Base-by-base conservation (phyloP, 306 rosid genomes). In the Oxytropis ochrocephala region DNA sequence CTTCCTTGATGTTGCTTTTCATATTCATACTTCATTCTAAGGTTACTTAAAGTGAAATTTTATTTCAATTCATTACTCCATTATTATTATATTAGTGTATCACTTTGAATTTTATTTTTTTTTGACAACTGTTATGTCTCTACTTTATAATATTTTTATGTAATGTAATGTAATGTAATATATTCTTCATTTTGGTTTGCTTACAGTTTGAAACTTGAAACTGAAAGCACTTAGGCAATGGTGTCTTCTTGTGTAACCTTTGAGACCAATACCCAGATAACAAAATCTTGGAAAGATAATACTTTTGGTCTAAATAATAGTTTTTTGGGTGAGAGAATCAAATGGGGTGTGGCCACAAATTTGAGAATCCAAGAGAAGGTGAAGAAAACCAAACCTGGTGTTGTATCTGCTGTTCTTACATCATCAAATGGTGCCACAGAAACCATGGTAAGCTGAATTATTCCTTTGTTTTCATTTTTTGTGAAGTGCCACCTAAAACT, bases 351-450 rank as follows among this genome's bases (percentile, higher is more conserved):
- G 64, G 69, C 70, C 32, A 61, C 52, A 64, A 14, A 62, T 70
- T 65, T 78, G 75, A 84, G 76, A 79, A 66, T 69, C 47, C 70
- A 74, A 54, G 92, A 82, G 74, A 84, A 74, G 21, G 53, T 47
- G 63, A 77, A 60, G 74, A 87, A 78, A 77, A 36, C 60, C 43
- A 86, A 75, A 63, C 80, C 85, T 51, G 83, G 86, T 56, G 85
- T 49, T 70, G 78, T 80, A 13, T 85, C 75, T 77, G 78, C 92
- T 75, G 78, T 94, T 78, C 73, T 89, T 35, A 88, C 99, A 33
- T 80, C 96, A 27, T 64, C 76, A 32, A 70, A 78, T 48, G 12
- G 59, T 71, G 39, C 89, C 74, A 75, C 67, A 63, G 91, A 77
- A 39, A 9, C 86, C 41, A 21, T 75, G 88, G 96, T 92, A 78